Conservation (phyloP, 2,329 filamentous ascomycete genomes). For the Balansia obtecta region DNA sequence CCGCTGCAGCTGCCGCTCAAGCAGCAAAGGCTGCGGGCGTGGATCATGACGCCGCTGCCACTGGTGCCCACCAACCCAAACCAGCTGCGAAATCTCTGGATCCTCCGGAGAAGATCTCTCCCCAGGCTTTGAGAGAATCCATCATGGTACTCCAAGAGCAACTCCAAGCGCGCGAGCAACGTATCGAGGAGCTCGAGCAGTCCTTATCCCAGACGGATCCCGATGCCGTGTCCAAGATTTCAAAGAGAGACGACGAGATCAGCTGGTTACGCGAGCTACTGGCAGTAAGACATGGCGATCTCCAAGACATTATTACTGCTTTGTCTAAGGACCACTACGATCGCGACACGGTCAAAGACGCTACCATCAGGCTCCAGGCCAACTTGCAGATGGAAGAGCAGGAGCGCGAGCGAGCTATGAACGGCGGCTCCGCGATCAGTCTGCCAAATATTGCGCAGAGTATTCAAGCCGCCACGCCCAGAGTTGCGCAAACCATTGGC, state of each 20-base stretch:
- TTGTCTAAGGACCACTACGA: slow-evolving; percentile 67
- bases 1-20: slow-evolving; percentile 69
- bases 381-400: slow-evolving; percentile 98
- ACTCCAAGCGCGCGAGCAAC: slow-evolving; percentile 81
- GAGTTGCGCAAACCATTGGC: slow-evolving; percentile 71
- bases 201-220: slow-evolving; percentile 57
- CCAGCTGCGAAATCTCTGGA: slow-evolving; percentile 27
- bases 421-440: slow-evolving; percentile 52
- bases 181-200: slow-evolving; percentile 77
- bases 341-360: slow-evolving; percentile 69
- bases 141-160: slow-evolving; percentile 96
- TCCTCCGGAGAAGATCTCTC: slow-evolving; percentile 76
- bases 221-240: slow-evolving; percentile 69
- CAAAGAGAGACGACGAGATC: slow-evolving; percentile 89
- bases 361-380: slow-evolving; percentile 82
- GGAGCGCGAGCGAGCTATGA: slow-evolving; percentile 75
- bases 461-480: slow-evolving; percentile 67
- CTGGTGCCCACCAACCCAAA: slow-evolving; percentile 13
- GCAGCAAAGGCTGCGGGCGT: slow-evolving; percentile 52
- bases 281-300: slow-evolving; percentile 77
- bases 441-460: slow-evolving; percentile 68
- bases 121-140: slow-evolving; percentile 87
- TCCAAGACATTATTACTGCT: slow-evolving; percentile 80
- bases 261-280: slow-evolving; percentile 89
- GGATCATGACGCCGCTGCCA: slow-evolving; percentile 17